These are phyloP conservation scores for Neotropicomus parvogracilis DNA, from an alignment of 1,284 basidiomycete genomes.

Conservation along the genomic window DNA sequence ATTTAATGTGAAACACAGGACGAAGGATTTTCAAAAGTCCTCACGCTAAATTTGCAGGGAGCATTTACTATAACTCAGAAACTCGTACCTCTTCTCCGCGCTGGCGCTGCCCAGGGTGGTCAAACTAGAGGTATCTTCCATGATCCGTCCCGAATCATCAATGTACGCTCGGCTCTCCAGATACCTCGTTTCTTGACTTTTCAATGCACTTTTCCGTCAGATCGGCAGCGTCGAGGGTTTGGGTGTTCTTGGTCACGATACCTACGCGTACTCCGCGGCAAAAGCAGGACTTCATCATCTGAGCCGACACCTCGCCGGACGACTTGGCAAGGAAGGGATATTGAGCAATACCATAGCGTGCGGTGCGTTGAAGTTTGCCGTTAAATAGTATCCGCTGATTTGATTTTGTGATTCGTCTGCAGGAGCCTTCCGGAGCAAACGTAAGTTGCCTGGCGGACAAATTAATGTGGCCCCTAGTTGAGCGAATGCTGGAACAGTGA, in stretches of 20 bases:
- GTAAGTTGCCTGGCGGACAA: constrained; percentile 30
- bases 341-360: constrained; percentile 69
- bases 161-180: constrained; percentile 38
- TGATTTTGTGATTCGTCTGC: neutral
- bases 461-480: neutral
- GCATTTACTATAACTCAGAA: constrained; percentile 72
- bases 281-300: constrained; percentile 65
- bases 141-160: constrained; percentile 61
- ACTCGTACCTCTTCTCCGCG: constrained; percentile 57
- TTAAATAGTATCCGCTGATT: neutral
- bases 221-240: constrained; percentile 65
- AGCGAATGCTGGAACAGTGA: constrained; percentile 43
- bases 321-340: constrained; percentile 59
- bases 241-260: constrained; percentile 53
- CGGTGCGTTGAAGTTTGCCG: constrained; percentile 36
- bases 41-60: constrained; percentile 65
- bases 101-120: constrained; percentile 46
- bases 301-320: constrained; percentile 57
- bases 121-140: constrained; percentile 36
- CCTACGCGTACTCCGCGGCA: constrained; percentile 66
- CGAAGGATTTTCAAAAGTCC: constrained; percentile 53
- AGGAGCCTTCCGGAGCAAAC: constrained; percentile 51
- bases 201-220: constrained; percentile 31
- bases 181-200: neutral
- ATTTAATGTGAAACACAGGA: constrained; percentile 39